Base-by-base conservation (phyloP, 768 basidiomycete species). In the Wakefieldia striispora region DNA sequence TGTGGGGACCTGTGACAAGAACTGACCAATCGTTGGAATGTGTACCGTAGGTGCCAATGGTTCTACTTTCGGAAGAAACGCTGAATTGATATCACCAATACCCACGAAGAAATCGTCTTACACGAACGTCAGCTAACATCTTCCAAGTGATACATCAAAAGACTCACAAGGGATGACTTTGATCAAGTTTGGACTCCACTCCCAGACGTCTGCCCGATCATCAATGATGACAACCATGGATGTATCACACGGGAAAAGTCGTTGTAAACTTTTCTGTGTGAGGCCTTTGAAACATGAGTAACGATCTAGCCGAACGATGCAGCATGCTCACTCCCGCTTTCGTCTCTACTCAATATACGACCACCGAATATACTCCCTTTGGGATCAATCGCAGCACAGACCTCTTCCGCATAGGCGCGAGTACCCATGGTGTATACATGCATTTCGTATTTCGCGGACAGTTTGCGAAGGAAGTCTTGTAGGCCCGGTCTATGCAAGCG, bases 361-460 rank as follows among this genome's bases (percentile, higher is more conserved):
- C 86, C 87, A 41, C 91, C 88, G 60, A 99, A 99, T 56, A 88
- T 75, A 67, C 76, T 84, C 5, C 84, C 83, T 43, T 86, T 82
- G 13, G 95, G 91, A 73, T 99, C 97, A 62, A 99, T 91, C 23
- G 91, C 87, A 40, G 86, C 81, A 68, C 94, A 97, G 17, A 98
- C 95, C 67, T 93, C 82, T 68, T 94, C 90, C 33, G 97, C 97
- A 69, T 98, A 99, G 39, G 92, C 87, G 39, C 97, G 84, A 21
- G 95, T 97, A 47, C 97, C 97, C 95, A 98, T 98, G 20, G 95
- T 99, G 70, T 99, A 99, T 40, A 99, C 95, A 67, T 98, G 97
- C 93, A 98, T 93, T 72, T 98, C 95, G 69, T 95, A 99, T 62
- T 88, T 84, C 43, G 74, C 72, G 31, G 88, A 79, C 56, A 88